Conservation (phyloP, 1,284 basidiomycete species). For the Moesziomyces globuligerus region DNA sequence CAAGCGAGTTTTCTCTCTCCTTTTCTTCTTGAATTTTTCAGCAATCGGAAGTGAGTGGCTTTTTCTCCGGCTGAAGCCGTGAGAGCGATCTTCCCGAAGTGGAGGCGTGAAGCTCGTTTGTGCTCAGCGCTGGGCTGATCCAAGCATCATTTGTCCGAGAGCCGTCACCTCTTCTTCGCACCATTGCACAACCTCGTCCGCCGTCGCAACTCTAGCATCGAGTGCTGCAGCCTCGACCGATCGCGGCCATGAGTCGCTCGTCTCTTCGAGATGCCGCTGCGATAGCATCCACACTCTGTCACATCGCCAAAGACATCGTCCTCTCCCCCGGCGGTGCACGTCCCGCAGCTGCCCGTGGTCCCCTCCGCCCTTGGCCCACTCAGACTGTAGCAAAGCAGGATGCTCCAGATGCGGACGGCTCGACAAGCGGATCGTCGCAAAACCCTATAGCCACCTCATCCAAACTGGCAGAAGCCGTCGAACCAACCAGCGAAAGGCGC, state of each 20-base stretch:
- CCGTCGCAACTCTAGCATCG: too few relatives aligned
- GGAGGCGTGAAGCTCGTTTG: neutral
- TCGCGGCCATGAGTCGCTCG: constrained; percentile 29
- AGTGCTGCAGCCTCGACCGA: neutral
- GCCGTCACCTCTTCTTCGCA: neutral
- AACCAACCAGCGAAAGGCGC: neutral
- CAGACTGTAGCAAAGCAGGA: neutral
- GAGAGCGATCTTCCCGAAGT: neutral
- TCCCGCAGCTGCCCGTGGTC: constrained; percentile 3
- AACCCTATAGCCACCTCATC: neutral
- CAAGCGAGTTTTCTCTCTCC: too few relatives aligned
- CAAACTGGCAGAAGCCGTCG: neutral
- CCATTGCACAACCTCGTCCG: neutral
- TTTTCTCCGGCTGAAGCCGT: too few relatives aligned
- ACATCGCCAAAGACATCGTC: constrained; percentile 36
- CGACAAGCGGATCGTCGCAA: neutral
- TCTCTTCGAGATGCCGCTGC: constrained; percentile 44
- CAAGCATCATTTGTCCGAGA: neutral
- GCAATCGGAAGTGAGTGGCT: too few relatives aligned
- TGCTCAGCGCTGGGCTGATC: neutral
- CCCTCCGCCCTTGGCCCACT: constrained; percentile 6
- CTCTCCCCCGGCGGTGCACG: constrained; percentile 23
- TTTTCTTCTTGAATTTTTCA: neutral
- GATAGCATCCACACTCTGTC: constrained; percentile 42
- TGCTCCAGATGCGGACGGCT: neutral